Evolutionary conservation across 176 grass and related monocot species (phyloP).

Genomic region (Ampelocalamus luodianensis): DNA sequence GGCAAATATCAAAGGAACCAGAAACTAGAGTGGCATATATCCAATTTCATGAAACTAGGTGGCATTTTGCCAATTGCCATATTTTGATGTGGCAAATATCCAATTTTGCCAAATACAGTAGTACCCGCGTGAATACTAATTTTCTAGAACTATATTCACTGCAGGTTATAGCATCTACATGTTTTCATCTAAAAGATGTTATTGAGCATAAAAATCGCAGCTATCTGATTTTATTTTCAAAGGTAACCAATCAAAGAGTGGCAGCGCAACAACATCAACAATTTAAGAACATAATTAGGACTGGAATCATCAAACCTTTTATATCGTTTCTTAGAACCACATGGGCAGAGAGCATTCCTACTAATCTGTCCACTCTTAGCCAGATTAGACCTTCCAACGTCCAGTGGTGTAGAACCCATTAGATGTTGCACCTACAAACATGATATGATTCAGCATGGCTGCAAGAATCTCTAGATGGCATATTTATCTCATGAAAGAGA

Average conservation of each 20-base stretch:
- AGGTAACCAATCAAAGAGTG: neutral
- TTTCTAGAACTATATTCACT: neutral
- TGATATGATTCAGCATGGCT: neutral
- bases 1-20: too few species aligned
- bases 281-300: slow-evolving; percentile 1
- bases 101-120: neutral
- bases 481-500: neutral
- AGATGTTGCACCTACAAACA: slow-evolving; percentile 80
- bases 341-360: slow-evolving; percentile 87
- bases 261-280: neutral
- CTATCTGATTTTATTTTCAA: neutral
- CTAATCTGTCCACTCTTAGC: slow-evolving; percentile 87
- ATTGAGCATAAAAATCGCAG: neutral
- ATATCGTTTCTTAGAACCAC: slow-evolving; percentile 85
- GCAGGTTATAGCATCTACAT: neutral
- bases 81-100: too few species aligned
- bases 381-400: slow-evolving; percentile 63
- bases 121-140: neutral
- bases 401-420: slow-evolving; percentile 78
- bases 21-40: too few species aligned
- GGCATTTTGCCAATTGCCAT: too few species aligned
- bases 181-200: neutral
- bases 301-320: slow-evolving; percentile 67
- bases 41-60: too few species aligned
- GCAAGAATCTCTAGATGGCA: neutral